These are phyloP conservation scores for Cladophialophora immunda DNA, from an alignment of 2,329 filamentous ascomycete species.

Conservation along the genomic window DNA sequence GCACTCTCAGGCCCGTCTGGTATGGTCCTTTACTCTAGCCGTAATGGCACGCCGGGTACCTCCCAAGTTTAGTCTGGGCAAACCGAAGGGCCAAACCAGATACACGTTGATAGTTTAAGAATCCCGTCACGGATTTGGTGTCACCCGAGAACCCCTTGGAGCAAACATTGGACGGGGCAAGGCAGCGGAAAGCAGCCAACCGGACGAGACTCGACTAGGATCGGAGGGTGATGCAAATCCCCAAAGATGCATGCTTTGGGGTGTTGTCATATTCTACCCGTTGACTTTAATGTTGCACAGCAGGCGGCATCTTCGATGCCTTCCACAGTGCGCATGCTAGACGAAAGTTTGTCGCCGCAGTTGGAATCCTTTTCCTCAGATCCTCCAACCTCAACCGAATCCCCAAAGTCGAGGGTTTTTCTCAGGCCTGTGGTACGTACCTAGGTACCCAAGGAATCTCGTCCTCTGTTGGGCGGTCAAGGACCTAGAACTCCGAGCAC, in stretches of 20 bases:
- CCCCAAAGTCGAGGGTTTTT: not conserved
- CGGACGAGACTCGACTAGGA: conserved; percentile 10
- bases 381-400: not conserved
- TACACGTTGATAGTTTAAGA: conserved; percentile 15
- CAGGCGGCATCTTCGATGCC: conserved; percentile 12
- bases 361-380: not conserved
- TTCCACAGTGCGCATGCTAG: conserved; percentile 3
- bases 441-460: too few relatives aligned
- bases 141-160: conserved; percentile 10
- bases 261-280: conserved; percentile 16
- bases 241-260: conserved; percentile 10
- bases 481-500: not conserved
- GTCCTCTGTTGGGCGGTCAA: not conserved
- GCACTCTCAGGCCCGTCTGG: not conserved
- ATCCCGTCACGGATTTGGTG: not conserved
- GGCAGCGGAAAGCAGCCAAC: conserved; percentile 10
- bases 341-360: conserved; percentile 1
- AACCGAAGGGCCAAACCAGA: not conserved
- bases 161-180: conserved; percentile 15
- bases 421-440: not conserved
- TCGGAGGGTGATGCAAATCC: conserved; percentile 12
- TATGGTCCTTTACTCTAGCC: not conserved
- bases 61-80: not conserved
- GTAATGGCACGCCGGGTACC: not conserved
- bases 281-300: conserved; percentile 3